Base-by-base conservation (phyloP, 805 yeast species). In the Saccharomyces cerevisiae region DNA sequence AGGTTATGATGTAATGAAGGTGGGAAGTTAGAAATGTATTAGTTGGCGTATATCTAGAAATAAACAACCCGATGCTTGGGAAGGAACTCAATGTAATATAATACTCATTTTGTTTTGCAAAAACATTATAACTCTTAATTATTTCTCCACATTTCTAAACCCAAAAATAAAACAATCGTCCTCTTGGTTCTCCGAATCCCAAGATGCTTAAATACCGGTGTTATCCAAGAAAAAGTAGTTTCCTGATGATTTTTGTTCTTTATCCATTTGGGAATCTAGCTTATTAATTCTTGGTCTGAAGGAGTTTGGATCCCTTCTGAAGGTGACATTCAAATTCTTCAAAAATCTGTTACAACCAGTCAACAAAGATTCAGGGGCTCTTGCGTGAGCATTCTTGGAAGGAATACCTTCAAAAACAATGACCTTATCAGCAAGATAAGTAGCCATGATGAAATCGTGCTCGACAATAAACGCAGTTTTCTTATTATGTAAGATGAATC, bases 401-500 rank as follows among this genome's bases (percentile, higher is more conserved):
- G 99, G 98, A 60, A 75, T 67, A 73, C 99, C 99, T 74, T 94
- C 99, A 68, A 92, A 94, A 54, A 94, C 98, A 81, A 94, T 92
- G 66, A 94, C 99, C 70, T 96, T 83, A 76, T 94, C 99, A 59
- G 99, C 99, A 79, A 94, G 81, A 73, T 94, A 94, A 17, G 99
- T 94, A 61, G 99, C 98, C 99, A 94, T 94, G 78, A 94, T 94
- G 82, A 94, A 94, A 82, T 94, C 99, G 84, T 94, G 99, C 85
- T 94, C 99, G 56, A 94, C 99, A 66, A 94, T 79, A 73, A 94
- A 94, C n/a, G 99, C 99, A 48, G 98, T 92, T 81, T 92, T 94
- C 79, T 92, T 91, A 64, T 97, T 83, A 71, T 94, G 99, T 71
- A 94, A 77, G 68, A 94, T 88, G 70, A 90, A 94, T 75, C 97